Conservation (phyloP, 805 yeast genomes). For the Candida ascalaphidarum region DNA sequence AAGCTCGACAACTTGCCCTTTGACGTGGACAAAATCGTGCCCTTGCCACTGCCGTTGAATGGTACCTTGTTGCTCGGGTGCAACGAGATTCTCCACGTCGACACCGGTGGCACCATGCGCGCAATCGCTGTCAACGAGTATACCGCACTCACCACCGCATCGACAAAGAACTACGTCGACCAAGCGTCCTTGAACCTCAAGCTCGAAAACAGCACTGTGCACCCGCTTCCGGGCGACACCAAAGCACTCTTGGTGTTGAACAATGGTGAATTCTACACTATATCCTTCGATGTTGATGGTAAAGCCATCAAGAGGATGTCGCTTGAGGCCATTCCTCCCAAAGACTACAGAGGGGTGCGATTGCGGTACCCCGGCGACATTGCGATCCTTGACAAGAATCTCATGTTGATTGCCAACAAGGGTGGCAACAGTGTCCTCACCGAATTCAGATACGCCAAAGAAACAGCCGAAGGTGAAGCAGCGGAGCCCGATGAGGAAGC, state of each 20-base stretch:
- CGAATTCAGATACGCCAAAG: slow-evolving; percentile 24
- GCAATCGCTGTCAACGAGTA: slow-evolving; percentile 57
- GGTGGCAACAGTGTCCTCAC: slow-evolving; percentile 53
- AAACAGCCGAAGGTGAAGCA: slow-evolving; percentile 1
- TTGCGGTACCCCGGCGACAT: slow-evolving; percentile 32
- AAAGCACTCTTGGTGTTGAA: slow-evolving; percentile 22
- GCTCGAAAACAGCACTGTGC: slow-evolving; percentile 43
- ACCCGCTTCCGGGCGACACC: slow-evolving; percentile 27
- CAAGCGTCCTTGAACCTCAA: slow-evolving; percentile 41
- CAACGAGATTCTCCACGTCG: slow-evolving; percentile 71
- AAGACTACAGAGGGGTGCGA: slow-evolving; percentile 20
- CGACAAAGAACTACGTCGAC: slow-evolving; percentile 33
- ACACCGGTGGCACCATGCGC: slow-evolving; percentile 61
- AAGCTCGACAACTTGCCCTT: slow-evolving; percentile 62
- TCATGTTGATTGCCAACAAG: slow-evolving; percentile 51
- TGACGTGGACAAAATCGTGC: slow-evolving; percentile 57
- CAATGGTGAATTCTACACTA: slow-evolving; percentile 24
- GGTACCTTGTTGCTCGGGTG: slow-evolving; percentile 68
- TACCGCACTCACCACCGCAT: slow-evolving; percentile 29
- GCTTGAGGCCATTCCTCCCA: slow-evolving; percentile 21
- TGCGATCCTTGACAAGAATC: slow-evolving; percentile 31
- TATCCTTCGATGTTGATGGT: slow-evolving; percentile 34
- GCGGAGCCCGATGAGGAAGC: slow-evolving; percentile 7
- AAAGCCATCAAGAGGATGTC: slow-evolving; percentile 27
- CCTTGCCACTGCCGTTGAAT: slow-evolving; percentile 56